Evolutionary conservation across 2,329 filamentous ascomycete genomes (phyloP).

Genomic region (Alternaria solani): DNA sequence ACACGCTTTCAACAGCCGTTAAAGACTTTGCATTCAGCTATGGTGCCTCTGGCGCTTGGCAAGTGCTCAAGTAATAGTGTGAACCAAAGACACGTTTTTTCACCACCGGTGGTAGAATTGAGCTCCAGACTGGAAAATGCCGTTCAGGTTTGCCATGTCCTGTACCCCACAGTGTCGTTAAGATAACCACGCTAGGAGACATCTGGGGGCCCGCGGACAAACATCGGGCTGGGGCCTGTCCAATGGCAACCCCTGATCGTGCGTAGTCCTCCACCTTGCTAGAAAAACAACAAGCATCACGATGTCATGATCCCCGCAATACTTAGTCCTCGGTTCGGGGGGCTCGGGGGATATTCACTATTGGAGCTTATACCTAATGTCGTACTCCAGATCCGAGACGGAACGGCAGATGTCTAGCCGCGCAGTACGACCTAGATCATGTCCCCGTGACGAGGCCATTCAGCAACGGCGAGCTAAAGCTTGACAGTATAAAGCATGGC

Average conservation of each 20-base stretch:
- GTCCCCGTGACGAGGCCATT: not conserved
- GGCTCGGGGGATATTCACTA: constrained; percentile 9
- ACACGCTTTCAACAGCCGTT: not conserved
- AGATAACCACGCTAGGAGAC: constrained; percentile 9
- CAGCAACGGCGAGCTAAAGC: not conserved
- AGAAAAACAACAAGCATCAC: constrained; percentile 6
- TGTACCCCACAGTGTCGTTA: constrained; percentile 12
- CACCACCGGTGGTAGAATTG: not conserved
- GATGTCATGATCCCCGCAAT: constrained; percentile 17
- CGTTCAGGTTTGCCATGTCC: constrained; percentile 6
- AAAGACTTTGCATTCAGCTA: not conserved
- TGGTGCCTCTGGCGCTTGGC: not conserved
- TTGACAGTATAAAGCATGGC: constrained; percentile 16
- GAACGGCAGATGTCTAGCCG: constrained; percentile 13
- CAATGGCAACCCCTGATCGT: constrained; percentile 1
- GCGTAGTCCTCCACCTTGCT: constrained; percentile 4
- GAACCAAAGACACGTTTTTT: not conserved
- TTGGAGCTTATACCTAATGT: constrained; percentile 7
- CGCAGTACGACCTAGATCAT: not conserved
- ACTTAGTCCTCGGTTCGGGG: constrained; percentile 7
- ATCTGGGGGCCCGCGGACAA: constrained; percentile 1
- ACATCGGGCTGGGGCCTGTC: constrained; percentile 2
- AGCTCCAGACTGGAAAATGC: not conserved
- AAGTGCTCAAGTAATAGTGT: not conserved
- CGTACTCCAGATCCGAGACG: constrained; percentile 11